phyloP scores from a whole-genome alignment of 2,329 filamentous ascomycete genomes.

The Aspergillus fumigatiaffinis region DNA sequence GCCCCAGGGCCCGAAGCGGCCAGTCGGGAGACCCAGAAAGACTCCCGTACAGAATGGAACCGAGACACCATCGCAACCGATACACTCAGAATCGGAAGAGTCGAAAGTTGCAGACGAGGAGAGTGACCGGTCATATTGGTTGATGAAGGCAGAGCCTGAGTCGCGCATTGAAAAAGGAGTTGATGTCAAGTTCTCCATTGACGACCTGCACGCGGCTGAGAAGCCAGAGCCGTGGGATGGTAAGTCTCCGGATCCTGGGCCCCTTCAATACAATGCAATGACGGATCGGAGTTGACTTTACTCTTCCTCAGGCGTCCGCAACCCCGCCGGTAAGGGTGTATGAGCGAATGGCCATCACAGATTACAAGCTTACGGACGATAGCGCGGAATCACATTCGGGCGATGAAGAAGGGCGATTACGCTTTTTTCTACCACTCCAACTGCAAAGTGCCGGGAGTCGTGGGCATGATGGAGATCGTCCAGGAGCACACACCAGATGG shows the following conservation, averaged over 20 bases:
- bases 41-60: conserved; percentile 13
- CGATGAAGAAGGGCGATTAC: conserved; percentile 86
- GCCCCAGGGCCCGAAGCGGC: conserved; percentile 19
- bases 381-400: conserved; percentile 83
- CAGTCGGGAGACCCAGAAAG: conserved; percentile 24
- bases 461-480: conserved; percentile 84
- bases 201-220: conserved; percentile 70
- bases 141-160: conserved; percentile 86
- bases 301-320: conserved; percentile 40
- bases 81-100: conserved; percentile 14
- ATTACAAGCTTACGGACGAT: conserved; percentile 18
- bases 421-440: conserved; percentile 98
- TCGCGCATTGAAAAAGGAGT: conserved; percentile 79
- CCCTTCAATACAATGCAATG: neutral
- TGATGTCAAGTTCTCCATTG: conserved; percentile 91
- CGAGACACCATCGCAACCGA: conserved; percentile 7
- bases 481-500: conserved; percentile 76
- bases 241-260: conserved; percentile 40
- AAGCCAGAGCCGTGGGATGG: conserved; percentile 90
- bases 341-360: neutral
- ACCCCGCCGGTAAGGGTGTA: conserved; percentile 35
- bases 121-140: conserved; percentile 59
- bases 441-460: conserved; percentile 83
- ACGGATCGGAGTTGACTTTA: neutral
- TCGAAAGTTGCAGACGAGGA: conserved; percentile 16